A percentile compares a stretch with the other conserved stretches of the same genome.
These are phyloP conservation scores for Bruguiera sexangula DNA, from an alignment of 345 rosid genomes.

Conservation along the genomic window DNA sequence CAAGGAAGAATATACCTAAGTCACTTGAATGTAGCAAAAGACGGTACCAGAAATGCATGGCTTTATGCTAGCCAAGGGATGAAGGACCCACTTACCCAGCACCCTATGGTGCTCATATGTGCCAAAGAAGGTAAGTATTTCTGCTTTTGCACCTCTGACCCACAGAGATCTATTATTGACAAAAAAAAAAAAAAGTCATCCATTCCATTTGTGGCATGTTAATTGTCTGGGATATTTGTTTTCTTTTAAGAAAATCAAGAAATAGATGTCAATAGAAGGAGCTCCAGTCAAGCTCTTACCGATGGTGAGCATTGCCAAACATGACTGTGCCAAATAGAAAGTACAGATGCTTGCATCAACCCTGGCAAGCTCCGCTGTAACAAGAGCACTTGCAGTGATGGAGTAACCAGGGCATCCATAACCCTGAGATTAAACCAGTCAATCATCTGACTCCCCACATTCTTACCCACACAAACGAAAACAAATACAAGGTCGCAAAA, in stretches of 20 bases:
- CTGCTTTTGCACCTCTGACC: conserved; percentile 86
- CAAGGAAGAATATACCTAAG: conserved; percentile 19
- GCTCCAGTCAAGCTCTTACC: conserved; percentile 44
- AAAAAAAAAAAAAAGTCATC: conserved; percentile 19
- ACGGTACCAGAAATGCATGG: conserved; percentile 1
- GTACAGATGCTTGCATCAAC: conserved; percentile 97
- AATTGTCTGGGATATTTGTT: neutral
- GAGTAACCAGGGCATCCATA: conserved; percentile 93
- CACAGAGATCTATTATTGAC: conserved; percentile 71
- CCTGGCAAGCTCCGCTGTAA: conserved; percentile 76
- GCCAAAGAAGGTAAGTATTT: conserved; percentile 87
- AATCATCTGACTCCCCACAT: conserved; percentile 15
- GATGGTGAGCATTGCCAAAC: conserved; percentile 93
- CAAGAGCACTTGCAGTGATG: conserved; percentile 62
- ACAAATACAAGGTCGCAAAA: neutral
- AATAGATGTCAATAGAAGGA: neutral
- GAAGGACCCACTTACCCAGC: conserved; percentile 68
- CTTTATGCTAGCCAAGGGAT: neutral
- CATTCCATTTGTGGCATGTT: conserved; percentile 3
- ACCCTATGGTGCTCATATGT: conserved; percentile 53
- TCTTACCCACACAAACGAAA: conserved; percentile 2
- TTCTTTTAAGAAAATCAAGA: neutral
- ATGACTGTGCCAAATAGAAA: conserved; percentile 82
- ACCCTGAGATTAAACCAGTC: conserved; percentile 48
- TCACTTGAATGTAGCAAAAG: conserved; percentile 5